Percentiles rank a stretch among this genome's conserved stretches.
phyloP scores from a whole-genome alignment of 2,329 filamentous ascomycete genomes.

The Clarireedia hainanense region DNA sequence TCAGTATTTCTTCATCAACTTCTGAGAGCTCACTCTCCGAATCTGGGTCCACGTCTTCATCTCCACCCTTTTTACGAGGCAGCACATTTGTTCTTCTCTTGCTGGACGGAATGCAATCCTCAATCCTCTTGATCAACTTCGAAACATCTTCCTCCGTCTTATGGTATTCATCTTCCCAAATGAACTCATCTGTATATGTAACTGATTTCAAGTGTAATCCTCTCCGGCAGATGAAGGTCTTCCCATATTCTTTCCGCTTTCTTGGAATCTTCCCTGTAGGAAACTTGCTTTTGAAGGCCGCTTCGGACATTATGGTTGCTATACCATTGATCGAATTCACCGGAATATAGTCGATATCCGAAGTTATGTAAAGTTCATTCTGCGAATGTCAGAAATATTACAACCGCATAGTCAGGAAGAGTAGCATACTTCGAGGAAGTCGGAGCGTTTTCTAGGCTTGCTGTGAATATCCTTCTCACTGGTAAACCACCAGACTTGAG shows the following conservation, averaged over 20 bases:
- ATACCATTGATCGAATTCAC: slow-evolving; percentile 86
- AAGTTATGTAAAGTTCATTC: slow-evolving; percentile 89
- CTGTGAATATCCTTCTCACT: slow-evolving; percentile 84
- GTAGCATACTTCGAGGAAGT: slow-evolving; percentile 58
- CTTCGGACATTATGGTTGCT: slow-evolving; percentile 68
- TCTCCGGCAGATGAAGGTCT: slow-evolving; percentile 81
- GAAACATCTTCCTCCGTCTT: slow-evolving; percentile 22
- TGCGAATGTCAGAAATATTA: slow-evolving; percentile 31
- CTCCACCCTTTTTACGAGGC: slow-evolving; percentile 10
- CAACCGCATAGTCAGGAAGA: not conserved
- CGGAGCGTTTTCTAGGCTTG: slow-evolving; percentile 70
- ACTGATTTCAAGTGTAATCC: slow-evolving; percentile 85
- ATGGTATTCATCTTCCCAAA: slow-evolving; percentile 79
- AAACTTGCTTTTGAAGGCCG: slow-evolving; percentile 59
- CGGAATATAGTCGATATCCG: slow-evolving; percentile 80
- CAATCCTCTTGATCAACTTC: slow-evolving; percentile 37
- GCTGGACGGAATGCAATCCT: slow-evolving; percentile 64
- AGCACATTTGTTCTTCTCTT: slow-evolving; percentile 38
- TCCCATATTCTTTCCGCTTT: slow-evolving; percentile 66
- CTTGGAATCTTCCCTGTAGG: slow-evolving; percentile 70
- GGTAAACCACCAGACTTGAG: slow-evolving; percentile 79
- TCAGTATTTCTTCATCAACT: slow-evolving; percentile 1
- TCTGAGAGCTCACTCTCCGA: slow-evolving; percentile 21
- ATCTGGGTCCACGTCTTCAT: slow-evolving; percentile 17
- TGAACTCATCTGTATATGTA: slow-evolving; percentile 85